Evolutionary conservation across 75 land plant genomes (phyloP).

Genomic region (Adiantum capillusveneris): DNA sequence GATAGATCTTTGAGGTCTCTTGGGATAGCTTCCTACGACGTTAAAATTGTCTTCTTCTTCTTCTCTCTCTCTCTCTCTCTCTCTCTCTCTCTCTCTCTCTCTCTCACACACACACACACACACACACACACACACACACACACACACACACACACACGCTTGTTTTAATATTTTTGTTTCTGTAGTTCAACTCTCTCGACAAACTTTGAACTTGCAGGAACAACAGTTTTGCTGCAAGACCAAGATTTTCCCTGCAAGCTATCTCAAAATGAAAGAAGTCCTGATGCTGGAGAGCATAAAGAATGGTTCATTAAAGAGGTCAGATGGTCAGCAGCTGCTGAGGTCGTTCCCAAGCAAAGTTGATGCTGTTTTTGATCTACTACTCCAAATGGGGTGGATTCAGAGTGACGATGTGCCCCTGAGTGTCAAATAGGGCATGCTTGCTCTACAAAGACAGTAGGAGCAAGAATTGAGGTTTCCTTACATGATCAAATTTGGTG

Average conservation of each 20-base stretch:
- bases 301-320: conserved; percentile 39
- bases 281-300: conserved; percentile 50
- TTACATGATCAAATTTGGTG: no score
- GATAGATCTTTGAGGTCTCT: no score
- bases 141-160: no score
- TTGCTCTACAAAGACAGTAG: no score
- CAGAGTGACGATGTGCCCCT: conserved; percentile 21
- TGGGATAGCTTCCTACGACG: no score
- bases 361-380: conserved; percentile 71
- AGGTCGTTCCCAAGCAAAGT: conserved; percentile 73
- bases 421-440: no score
- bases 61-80: background rate
- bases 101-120: no score
- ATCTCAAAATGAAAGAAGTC: conserved; percentile 64
- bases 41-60: background rate
- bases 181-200: background rate
- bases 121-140: no score
- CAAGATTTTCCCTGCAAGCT: conserved; percentile 67
- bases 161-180: no score
- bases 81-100: background rate
- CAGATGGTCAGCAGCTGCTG: conserved; percentile 56
- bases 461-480: no score
- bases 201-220: conserved; percentile 50
- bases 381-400: conserved; percentile 59
- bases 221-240: conserved; percentile 63